phyloP scores from a whole-genome alignment of 768 basidiomycete genomes.

The Lactarius hatsudake region DNA sequence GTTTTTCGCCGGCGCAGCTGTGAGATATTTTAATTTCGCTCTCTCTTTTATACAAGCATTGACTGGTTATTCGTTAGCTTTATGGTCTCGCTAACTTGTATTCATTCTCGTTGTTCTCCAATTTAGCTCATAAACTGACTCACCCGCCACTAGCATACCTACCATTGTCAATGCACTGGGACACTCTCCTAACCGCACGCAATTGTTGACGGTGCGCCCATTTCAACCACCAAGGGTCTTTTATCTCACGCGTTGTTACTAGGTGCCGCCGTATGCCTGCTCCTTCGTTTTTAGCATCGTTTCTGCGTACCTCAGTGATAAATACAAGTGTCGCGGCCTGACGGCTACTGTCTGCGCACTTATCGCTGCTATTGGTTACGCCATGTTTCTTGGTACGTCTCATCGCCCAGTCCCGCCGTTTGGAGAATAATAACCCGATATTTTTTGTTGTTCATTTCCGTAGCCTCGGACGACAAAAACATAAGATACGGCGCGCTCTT shows the following conservation, averaged over 20 bases:
- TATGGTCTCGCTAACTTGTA: slow-evolving; percentile 30
- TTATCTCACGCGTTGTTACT: background rate
- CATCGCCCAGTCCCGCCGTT: background rate
- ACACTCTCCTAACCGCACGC: slow-evolving; percentile 30
- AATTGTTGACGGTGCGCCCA: slow-evolving; percentile 32
- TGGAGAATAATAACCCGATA: background rate
- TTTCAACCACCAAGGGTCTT: background rate
- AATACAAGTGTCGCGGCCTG: background rate
- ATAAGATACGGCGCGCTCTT: background rate
- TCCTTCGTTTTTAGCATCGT: background rate
- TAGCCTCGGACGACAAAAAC: background rate
- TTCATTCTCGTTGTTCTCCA: background rate
- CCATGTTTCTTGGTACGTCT: slow-evolving; percentile 19
- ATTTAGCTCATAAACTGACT: background rate
- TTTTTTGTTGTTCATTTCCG: background rate
- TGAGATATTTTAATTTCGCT: background rate
- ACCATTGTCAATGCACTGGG: slow-evolving; percentile 32
- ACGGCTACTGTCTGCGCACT: background rate
- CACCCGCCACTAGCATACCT: slow-evolving; percentile 28
- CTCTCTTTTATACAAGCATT: background rate
- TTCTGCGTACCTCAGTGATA: background rate
- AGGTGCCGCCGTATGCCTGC: background rate
- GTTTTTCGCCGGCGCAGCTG: slow-evolving; percentile 51
- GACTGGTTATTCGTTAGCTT: background rate
- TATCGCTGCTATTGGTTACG: slow-evolving; percentile 11